Percentiles rank a stretch among this genome's conserved stretches.
Conservation (phyloP, 768 basidiomycete species). For the Suillus fuscotomentosus region DNA sequence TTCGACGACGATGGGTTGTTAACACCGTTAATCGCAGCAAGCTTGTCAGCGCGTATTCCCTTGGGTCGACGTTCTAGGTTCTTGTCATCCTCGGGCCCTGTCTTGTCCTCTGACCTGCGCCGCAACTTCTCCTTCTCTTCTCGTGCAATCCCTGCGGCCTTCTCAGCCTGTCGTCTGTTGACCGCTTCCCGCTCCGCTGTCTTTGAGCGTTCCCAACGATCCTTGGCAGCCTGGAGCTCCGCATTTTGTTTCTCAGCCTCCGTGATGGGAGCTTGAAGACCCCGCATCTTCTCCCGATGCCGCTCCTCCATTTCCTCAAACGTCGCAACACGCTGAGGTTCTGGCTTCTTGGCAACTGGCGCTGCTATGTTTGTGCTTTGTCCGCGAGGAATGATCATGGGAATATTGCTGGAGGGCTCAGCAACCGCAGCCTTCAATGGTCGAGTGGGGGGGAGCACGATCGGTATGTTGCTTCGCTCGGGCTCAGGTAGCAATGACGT, state of each 20-base stretch:
- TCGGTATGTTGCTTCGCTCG: slow-evolving; percentile 26
- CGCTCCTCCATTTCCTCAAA: slow-evolving; percentile 87
- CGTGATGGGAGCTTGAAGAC: slow-evolving; percentile 83
- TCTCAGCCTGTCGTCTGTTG: slow-evolving; percentile 69
- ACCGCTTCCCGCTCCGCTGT: slow-evolving; percentile 74
- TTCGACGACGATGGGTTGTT: slow-evolving; percentile 44
- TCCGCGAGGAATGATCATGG: slow-evolving; percentile 47
- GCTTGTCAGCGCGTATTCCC: slow-evolving; percentile 55
- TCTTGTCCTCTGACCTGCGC: slow-evolving; percentile 42
- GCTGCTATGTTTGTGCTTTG: slow-evolving; percentile 28
- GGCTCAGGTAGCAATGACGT: slow-evolving; percentile 18
- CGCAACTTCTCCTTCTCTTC: slow-evolving; percentile 43
- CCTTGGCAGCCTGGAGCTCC: slow-evolving; percentile 69
- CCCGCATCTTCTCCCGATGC: slow-evolving; percentile 80
- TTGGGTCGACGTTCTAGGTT: slow-evolving; percentile 40
- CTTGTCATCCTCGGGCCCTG: slow-evolving; percentile 32
- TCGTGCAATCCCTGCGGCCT: slow-evolving; percentile 45
- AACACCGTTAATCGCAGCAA: slow-evolving; percentile 39
- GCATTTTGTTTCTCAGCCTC: slow-evolving; percentile 76
- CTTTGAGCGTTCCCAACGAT: slow-evolving; percentile 81
- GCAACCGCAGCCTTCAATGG: slow-evolving; percentile 34
- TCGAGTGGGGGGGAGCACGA: slow-evolving; percentile 30
- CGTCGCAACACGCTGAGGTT: slow-evolving; percentile 59
- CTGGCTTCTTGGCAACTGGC: slow-evolving; percentile 48
- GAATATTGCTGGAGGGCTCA: slow-evolving; percentile 34